Conservation (phyloP, 805 yeast genomes). For the Metschnikowia lochheadii region DNA sequence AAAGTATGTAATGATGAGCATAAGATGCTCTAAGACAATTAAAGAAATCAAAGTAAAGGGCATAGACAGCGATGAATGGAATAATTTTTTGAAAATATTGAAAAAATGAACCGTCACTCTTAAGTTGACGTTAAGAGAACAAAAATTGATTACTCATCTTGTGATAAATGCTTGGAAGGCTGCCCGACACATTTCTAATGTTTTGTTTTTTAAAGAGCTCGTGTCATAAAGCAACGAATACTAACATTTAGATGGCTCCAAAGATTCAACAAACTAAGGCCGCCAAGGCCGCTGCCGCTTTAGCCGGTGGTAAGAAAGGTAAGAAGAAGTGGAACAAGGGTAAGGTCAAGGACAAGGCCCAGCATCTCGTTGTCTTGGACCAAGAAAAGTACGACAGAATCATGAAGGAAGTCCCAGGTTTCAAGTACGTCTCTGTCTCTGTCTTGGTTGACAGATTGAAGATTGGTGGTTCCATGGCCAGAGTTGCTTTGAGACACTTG, state of each 20-base stretch:
- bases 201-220: background rate
- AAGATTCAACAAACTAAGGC: slow-evolving; percentile 98
- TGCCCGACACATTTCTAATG: background rate
- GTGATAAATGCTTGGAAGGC: background rate
- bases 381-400: slow-evolving; percentile 99
- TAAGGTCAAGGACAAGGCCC: slow-evolving; percentile 99
- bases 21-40: background rate
- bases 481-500: slow-evolving; percentile 95
- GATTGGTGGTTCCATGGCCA: slow-evolving; percentile 98
- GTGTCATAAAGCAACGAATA: background rate
- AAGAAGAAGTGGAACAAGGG: slow-evolving; percentile 99
- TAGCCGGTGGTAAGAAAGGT: slow-evolving; percentile 99
- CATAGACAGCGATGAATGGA: background rate
- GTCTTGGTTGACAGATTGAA: slow-evolving; percentile 98
- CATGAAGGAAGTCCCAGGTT: slow-evolving; percentile 98
- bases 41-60: background rate
- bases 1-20: slow-evolving; percentile 22
- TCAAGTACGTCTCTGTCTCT: slow-evolving; percentile 96
- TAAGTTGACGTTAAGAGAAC: no score
- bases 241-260: slow-evolving; percentile 73
- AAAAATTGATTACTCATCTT: background rate
- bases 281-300: slow-evolving; percentile 99
- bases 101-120: no score
- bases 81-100: background rate
- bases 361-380: slow-evolving; percentile 94